Base-by-base conservation (phyloP, 2,329 filamentous ascomycete species). In the Lanzia echinophila region DNA sequence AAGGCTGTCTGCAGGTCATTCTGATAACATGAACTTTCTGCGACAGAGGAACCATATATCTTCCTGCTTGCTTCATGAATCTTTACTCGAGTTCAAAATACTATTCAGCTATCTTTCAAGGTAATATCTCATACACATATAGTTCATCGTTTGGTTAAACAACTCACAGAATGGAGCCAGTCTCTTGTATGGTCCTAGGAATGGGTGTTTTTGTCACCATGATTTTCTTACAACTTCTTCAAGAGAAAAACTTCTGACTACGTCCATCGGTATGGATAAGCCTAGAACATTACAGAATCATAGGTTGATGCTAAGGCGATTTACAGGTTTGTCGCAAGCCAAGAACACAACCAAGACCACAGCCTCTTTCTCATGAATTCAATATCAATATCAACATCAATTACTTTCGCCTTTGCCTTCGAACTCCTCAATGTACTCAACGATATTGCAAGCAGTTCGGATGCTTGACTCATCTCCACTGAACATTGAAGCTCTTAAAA, bases 101-200 rank as follows among this genome's bases (percentile, higher is more conserved):
- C 24, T 28, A 28, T 28, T 28, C 24, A 28, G 24, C 4, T 8
- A 4, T 28, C 24, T 8, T 28, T 28, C 24, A 28, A 28, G 8
- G 24, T 28, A 28, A 28, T 32, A 24, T 17, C 20, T 28, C 24
- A 3, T 33, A n/a, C 33, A 36, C 12, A n/a, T 36, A 19, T 5
- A 13, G 34, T 36, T 28, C 20, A 10, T 15, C 13, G 10, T 11
- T 17, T 24, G 6, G 8, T 12, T 15, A n/a, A 19, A 36, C 17
- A 28, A 22, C 6, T 33, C 33, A 33, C 32, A 39, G 34, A 6
- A 54, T 54, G 44, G 48, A 55, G 24, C 52, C 47, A 44, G 24
- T 47, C n/a, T 47, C 45, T 50, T 46, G 56, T 32, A 56, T 44
- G 53, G 33, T 56, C 19, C 43, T 54, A 10, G 52, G 52, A 33